Conservation (phyloP, 2,329 filamentous ascomycete species). For the Rachicladosporium sp. region DNA sequence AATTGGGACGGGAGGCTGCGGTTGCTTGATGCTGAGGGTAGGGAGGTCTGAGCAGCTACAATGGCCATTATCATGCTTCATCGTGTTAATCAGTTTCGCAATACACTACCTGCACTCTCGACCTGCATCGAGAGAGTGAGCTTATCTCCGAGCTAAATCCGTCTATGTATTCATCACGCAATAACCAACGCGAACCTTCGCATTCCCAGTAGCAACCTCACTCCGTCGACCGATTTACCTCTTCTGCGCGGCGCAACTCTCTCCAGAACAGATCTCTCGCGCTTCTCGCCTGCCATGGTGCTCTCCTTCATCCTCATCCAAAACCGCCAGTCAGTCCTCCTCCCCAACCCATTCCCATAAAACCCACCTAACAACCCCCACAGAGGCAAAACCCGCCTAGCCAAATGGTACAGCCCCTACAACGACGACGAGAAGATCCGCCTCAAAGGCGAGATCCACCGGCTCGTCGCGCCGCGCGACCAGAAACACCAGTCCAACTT, state of each 20-base stretch:
- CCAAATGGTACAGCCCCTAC: constrained; percentile 98
- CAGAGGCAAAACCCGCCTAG: constrained; percentile 94
- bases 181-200: too few species aligned
- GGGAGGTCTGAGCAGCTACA: too few species aligned
- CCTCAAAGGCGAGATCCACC: constrained; percentile 97
- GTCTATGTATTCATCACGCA: too few species aligned
- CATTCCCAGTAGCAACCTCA: too few species aligned
- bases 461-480: constrained; percentile 90
- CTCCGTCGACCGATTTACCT: too few species aligned
- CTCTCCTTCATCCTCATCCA: constrained; percentile 85
- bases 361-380: constrained; percentile 8
- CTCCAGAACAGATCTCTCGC: too few species aligned
- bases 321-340: constrained; percentile 75
- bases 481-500: constrained; percentile 99
- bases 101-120: too few species aligned
- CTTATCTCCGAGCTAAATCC: too few species aligned
- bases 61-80: too few species aligned
- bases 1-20: constrained; percentile 26
- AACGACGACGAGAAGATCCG: constrained; percentile 99
- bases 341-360: neutral
- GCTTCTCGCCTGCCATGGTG: constrained; percentile 33
- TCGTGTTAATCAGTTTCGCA: too few species aligned
- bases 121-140: too few species aligned
- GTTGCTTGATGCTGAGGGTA: constrained; percentile 10
- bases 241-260: too few species aligned